A percentile compares a stretch with the other conserved stretches of the same genome.
phyloP scores from a whole-genome alignment of 2,329 filamentous ascomycete genomes.

The Fusarium agapanthi region DNA sequence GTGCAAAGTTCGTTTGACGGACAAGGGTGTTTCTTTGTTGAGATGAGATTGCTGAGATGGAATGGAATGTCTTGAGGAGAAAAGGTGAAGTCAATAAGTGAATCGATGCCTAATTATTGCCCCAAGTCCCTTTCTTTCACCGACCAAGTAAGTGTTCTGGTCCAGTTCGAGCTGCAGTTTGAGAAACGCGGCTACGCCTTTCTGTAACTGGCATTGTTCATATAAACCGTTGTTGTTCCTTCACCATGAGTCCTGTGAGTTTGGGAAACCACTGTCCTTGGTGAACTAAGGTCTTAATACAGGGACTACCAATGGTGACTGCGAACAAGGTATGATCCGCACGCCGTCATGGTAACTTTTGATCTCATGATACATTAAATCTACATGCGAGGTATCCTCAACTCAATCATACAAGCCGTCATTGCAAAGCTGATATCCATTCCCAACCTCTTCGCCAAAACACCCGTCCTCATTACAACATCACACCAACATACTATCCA shows the following conservation, averaged over 20 bases:
- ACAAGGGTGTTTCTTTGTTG: not conserved
- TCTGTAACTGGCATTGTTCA: not conserved
- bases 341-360: not conserved
- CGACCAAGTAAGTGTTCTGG: not conserved
- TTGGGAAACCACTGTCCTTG: not conserved
- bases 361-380: constrained; percentile 30
- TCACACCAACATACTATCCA: not conserved
- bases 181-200: too few relatives aligned
- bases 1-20: fast-evolving
- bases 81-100: not conserved
- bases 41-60: not conserved
- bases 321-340: not conserved
- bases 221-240: not conserved
- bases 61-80: not conserved
- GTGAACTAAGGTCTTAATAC: not conserved
- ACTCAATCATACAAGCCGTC: constrained; percentile 23
- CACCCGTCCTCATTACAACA: not conserved
- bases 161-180: not conserved
- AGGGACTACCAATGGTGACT: too few relatives aligned
- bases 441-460: constrained; percentile 28
- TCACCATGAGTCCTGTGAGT: not conserved
- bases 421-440: constrained; percentile 22
- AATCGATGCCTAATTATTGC: not conserved
- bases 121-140: not conserved
- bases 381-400: constrained; percentile 19